Base-by-base conservation (phyloP, 2,329 filamentous ascomycete species). In the Cylindrodendrum hubeiense region DNA sequence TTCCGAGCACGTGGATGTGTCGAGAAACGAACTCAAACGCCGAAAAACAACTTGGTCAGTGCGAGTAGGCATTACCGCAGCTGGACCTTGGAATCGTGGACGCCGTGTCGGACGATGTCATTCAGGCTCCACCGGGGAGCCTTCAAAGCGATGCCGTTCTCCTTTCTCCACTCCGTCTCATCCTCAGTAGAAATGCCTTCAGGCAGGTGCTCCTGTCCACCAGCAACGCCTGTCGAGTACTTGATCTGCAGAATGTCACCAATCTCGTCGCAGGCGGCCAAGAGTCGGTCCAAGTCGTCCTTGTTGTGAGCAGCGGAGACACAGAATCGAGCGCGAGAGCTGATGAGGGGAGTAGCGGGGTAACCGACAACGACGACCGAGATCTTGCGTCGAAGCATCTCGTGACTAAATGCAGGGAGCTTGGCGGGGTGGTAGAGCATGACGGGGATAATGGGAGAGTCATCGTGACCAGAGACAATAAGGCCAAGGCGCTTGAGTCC, bases 361-460 rank as follows among this genome's bases (percentile, higher is more conserved):
- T 99, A 99, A 56, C 95, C 96, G 67, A 99, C 96, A 49, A 99
- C 93, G 41, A 99, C 96, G 55, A 98, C 93, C 0, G 95, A 96
- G 73, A 99, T 98, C 81, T 98, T 98, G 77, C 96, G 93, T 83
- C 93, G 93, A 66, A 98, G 89, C 96, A 99, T 98, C 80, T 98
- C 96, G 78, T 97, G 96, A 53, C 94, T 98, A 81, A 99, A 99
- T 64, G 96, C 95, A 5, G 95, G 93, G 86, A 99, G 98, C 84
- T 99, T 99, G 75, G 93, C 96, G n/a, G 96, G 96, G 82, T 98
- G 94, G 86, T 98, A 99, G 28, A 99, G 90, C 76, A 97, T 88
- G 71, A 99, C 81, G 58, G 96, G 96, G 73, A 99, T 94, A 74
- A 99, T 98, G 61, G 96, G 96, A 5, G 95, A 98, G 82, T 99